Conservation (phyloP, 768 basidiomycete genomes). For the Baorangia bicolor region DNA sequence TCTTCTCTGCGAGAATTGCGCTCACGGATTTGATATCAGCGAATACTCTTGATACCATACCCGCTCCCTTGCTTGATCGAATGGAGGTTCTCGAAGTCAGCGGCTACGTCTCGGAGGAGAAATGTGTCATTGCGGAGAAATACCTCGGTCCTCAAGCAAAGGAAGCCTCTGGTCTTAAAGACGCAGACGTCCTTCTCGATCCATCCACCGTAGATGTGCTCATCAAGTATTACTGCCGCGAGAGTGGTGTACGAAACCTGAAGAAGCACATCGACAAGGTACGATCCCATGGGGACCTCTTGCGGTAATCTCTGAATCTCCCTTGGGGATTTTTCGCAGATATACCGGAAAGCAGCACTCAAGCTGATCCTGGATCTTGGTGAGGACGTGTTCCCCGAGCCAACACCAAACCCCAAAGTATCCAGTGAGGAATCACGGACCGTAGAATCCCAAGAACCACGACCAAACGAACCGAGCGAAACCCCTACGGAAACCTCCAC, state of each 20-base stretch:
- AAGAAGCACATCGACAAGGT: conserved; percentile 99
- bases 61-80: conserved; percentile 88
- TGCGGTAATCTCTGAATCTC: background rate
- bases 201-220: conserved; percentile 77
- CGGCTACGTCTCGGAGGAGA: conserved; percentile 94
- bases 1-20: background rate
- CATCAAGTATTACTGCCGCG: conserved; percentile 96
- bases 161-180: conserved; percentile 83
- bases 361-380: conserved; percentile 89
- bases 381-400: conserved; percentile 82
- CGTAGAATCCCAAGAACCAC: conserved; percentile 54
- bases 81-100: conserved; percentile 97
- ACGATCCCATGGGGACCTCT: background rate
- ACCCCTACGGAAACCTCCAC: conserved; percentile 14
- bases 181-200: conserved; percentile 79
- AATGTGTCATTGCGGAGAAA: conserved; percentile 79
- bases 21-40: conserved; percentile 41
- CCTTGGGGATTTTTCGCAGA: conserved; percentile 44
- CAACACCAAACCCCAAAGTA: conserved; percentile 30
- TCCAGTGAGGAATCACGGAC: conserved; percentile 30
- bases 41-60: conserved; percentile 91
- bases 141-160: conserved; percentile 94
- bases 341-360: conserved; percentile 94
- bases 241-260: conserved; percentile 93
- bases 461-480: conserved; percentile 36